Evolutionary conservation across 2,329 filamentous ascomycete genomes (phyloP), one percentile per base, ranked within the genome.

Genomic region (Neonectria sp.): DNA sequence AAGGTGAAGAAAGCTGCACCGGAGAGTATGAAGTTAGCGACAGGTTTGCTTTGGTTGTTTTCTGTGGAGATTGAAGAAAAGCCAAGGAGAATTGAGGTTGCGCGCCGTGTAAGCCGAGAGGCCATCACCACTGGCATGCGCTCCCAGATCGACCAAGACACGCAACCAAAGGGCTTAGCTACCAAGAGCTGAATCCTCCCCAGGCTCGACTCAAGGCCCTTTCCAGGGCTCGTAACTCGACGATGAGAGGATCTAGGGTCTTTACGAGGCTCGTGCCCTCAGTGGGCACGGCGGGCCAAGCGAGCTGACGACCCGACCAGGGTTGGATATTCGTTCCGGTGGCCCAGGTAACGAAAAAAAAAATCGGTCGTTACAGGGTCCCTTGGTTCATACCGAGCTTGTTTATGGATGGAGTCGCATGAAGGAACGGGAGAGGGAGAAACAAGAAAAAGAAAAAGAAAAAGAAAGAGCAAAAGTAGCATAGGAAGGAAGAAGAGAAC

Each of bases 1-100:
- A 94, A 95, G 63, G 90, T 92, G 81, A 96, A 92, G 84, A 96
- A 96, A 29, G 93, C 93, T 96, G 80, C 95, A 80, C 67, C 31
- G 29, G 53, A 52, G 57, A 27, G 60, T 7, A 58, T 67, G 37
- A 40, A 17, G 56, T 74, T 73, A 74, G 71, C 53, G 58, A 56
- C 59, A 5, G 11, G 15, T 12, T 45, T 60, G 4, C 55, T 52
- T 58, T 53, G 55, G 29, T 11, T 56, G 33, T 12, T 37, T 37
- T 55, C 12, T 29, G n/a, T 15, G 21, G 29, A 53, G n/a, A 13
- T 53, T 53, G 7, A 35, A 29, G 9, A 21, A 6, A 31, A 12
- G 37, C 21, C 3, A 35, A 3, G 9, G 13, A 31, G 7, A 17
- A 6, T 24, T 24, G 3, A 8, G 15, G 25, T 24, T 21, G 24